phyloP scores from a whole-genome alignment of 345 rosid genomes.

The Zanthoxylum bungeanum region DNA sequence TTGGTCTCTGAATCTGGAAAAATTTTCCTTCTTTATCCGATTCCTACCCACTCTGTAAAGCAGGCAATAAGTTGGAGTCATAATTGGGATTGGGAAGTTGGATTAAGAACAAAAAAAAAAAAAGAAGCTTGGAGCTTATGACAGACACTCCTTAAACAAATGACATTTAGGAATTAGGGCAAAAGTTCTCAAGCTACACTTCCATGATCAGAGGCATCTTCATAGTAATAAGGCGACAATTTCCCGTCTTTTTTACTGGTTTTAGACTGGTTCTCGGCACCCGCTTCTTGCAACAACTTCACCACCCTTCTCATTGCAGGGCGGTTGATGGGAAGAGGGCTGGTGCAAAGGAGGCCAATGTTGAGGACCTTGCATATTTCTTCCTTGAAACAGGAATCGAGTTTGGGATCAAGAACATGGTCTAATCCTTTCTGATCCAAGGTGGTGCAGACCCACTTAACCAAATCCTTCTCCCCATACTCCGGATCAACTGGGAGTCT shows the following conservation, averaged over 20 bases:
- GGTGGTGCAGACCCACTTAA: slow-evolving; percentile 86
- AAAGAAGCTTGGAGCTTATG: slow-evolving; percentile 16
- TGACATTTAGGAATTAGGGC: too few species aligned
- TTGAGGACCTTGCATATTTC: slow-evolving; percentile 84
- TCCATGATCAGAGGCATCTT: slow-evolving; percentile 77
- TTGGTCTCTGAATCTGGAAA: background rate
- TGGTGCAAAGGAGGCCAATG: slow-evolving; percentile 83
- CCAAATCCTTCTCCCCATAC: slow-evolving; percentile 88
- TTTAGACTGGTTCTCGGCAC: slow-evolving; percentile 36
- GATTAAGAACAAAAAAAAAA: slow-evolving; percentile 17
- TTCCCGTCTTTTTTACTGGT: slow-evolving; percentile 65
- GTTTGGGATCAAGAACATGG: slow-evolving; percentile 72
- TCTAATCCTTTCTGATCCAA: slow-evolving; percentile 79
- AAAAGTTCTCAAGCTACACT: slow-evolving; percentile 56
- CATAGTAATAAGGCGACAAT: slow-evolving; percentile 81
- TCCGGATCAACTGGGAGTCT: slow-evolving; percentile 79
- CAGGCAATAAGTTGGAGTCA: slow-evolving; percentile 19
- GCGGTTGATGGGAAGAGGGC: slow-evolving; percentile 86
- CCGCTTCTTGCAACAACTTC: slow-evolving; percentile 78
- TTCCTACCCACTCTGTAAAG: slow-evolving; percentile 14
- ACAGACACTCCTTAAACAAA: slow-evolving; percentile 1
- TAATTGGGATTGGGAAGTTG: slow-evolving; percentile 16
- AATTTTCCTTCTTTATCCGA: slow-evolving; percentile 4
- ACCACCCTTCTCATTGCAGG: slow-evolving; percentile 97
- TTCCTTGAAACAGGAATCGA: slow-evolving; percentile 79